Evolutionary conservation across 2,329 filamentous ascomycete genomes (phyloP).

Genomic region (Hymenoscyphus repandus): DNA sequence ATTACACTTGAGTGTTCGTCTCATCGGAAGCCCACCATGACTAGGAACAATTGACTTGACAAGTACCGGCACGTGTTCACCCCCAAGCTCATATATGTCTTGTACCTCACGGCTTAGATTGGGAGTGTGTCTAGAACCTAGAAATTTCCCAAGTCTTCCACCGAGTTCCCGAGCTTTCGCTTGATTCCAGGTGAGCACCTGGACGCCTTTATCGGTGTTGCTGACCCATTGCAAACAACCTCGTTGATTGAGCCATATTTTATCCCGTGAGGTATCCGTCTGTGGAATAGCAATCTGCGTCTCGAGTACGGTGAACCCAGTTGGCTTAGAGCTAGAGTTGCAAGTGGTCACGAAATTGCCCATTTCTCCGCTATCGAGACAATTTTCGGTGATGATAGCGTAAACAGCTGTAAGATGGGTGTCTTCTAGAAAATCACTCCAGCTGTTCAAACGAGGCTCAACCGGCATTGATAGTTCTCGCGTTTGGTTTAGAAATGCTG

Average conservation of each 20-base stretch:
- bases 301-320: too few species aligned
- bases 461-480: neutral
- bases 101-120: neutral
- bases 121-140: neutral
- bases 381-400: neutral
- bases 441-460: neutral
- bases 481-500: neutral
- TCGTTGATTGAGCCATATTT: neutral
- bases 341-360: neutral
- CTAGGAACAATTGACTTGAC: neutral
- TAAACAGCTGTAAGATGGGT: constrained; percentile 1
- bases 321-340: neutral
- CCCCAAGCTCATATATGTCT: neutral
- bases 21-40: neutral
- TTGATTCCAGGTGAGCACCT: neutral
- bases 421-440: neutral
- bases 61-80: neutral
- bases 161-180: neutral
- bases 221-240: neutral
- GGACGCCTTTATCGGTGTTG: neutral
- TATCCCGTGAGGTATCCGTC: too few species aligned
- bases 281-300: too few species aligned
- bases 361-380: neutral
- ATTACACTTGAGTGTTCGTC: neutral
- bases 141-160: neutral